Conservation (phyloP, 176 grass and related monocot species). For the Oryza meridionalis region DNA sequence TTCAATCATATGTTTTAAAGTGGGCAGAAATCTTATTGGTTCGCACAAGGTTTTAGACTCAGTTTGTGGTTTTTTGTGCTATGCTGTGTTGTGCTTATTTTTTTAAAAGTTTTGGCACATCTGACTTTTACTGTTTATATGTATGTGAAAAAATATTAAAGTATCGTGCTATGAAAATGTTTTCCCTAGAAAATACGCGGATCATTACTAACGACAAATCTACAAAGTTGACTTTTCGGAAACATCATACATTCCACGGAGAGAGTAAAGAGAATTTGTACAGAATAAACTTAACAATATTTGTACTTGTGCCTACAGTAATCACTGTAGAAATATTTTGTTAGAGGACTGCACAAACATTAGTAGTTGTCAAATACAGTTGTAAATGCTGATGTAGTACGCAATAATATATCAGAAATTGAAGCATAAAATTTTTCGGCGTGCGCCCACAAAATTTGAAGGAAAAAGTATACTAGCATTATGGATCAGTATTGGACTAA, state of each 20-base stretch:
- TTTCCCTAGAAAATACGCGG: neutral
- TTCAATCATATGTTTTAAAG: no score
- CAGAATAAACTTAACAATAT: neutral
- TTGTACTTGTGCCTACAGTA: neutral
- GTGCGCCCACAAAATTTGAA: conserved; percentile 34
- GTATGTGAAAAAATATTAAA: neutral
- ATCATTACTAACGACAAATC: neutral
- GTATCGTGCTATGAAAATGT: neutral
- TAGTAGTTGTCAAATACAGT: neutral
- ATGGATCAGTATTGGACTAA: conserved; percentile 13
- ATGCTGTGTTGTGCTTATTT: neutral
- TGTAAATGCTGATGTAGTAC: neutral
- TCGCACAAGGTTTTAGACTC: no score
- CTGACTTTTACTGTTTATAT: neutral
- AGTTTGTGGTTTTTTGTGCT: no score
- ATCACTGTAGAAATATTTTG: neutral
- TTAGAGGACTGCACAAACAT: neutral
- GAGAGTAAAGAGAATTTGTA: neutral
- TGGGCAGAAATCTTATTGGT: no score
- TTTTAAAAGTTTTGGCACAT: neutral
- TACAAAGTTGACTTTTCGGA: neutral
- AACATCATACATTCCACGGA: neutral
- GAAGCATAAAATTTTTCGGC: conserved; percentile 46
- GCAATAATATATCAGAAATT: neutral
- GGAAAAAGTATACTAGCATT: conserved; percentile 19